Evolutionary conservation across 1,284 basidiomycete species (phyloP).

Genomic region (Volvariella volvacea): DNA sequence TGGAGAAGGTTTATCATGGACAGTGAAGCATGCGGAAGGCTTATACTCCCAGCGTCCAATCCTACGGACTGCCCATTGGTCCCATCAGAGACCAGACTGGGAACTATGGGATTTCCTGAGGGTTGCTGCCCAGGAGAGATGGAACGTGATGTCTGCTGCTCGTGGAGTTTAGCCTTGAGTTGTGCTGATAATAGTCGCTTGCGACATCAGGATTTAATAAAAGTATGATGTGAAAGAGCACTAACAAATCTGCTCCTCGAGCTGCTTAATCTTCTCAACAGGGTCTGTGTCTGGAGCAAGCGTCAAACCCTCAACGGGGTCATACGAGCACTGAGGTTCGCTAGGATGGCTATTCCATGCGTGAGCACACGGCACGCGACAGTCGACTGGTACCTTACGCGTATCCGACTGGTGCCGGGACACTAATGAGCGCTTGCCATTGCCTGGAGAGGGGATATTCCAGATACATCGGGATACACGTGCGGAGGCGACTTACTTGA

Average conservation of each 20-base stretch:
- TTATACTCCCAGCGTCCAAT: slow-evolving; percentile 30
- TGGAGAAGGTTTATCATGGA: slow-evolving; percentile 35
- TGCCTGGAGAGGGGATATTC: slow-evolving; percentile 33
- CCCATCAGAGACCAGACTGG: slow-evolving; percentile 11
- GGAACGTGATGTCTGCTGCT: slow-evolving; percentile 38
- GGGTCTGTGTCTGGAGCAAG: slow-evolving; percentile 71
- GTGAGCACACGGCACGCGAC: slow-evolving; percentile 4
- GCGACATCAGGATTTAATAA: slow-evolving; percentile 4
- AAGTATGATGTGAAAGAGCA: slow-evolving; percentile 6
- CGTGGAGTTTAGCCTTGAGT: slow-evolving; percentile 56
- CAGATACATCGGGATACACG: slow-evolving; percentile 5
- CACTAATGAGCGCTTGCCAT: slow-evolving; percentile 73
- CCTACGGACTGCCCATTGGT: slow-evolving; percentile 18
- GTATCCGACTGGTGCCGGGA: slow-evolving; percentile 73
- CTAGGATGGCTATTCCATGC: slow-evolving; percentile 56
- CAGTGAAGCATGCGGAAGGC: slow-evolving; percentile 41
- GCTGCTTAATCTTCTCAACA: slow-evolving; percentile 60
- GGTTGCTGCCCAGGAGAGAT: slow-evolving; percentile 31
- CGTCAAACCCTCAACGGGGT: slow-evolving; percentile 73
- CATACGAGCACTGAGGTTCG: slow-evolving; percentile 76
- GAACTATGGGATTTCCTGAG: slow-evolving; percentile 8
- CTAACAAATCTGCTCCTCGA: slow-evolving; percentile 75
- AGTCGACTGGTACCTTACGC: slow-evolving; percentile 39
- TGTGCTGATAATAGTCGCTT: slow-evolving; percentile 35
- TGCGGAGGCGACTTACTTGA: slow-evolving; percentile 48